Base-by-base conservation (phyloP, 2,329 filamentous ascomycete species). In the Pyrenophora tritici-repentis region DNA sequence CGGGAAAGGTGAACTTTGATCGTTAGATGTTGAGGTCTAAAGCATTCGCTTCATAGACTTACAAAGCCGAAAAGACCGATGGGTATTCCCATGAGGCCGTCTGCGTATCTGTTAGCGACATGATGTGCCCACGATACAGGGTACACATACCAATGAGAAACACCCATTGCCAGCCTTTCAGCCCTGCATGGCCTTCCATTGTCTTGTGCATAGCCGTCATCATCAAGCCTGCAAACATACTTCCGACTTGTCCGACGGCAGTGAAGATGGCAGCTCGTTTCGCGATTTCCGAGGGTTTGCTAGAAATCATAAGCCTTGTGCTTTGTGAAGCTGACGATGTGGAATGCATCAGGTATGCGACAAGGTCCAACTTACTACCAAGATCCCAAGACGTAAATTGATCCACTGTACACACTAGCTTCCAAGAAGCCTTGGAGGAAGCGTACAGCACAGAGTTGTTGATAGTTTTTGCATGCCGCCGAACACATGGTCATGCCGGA, bases 211-310 rank as follows among this genome's bases (percentile, higher is more conserved):
- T 64, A 4, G 63, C 62, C 20, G 61, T 61, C 63, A 64, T 65
- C 63, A 66, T 65, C 6, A 60, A 39, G 13, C 64, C 64, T 2
- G 64, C 61, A 47, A 65, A 66, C 64, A 67, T 67, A 20, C 58
- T 67, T 6, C 64, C 64, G 0, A 53, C 44, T 22, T 63, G 61
- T 7, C 62, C 64, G 17, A 59, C 39, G 2, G 59, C 61, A 18
- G 61, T 66, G 26, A 67, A 66, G 22, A 67, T 65, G 8, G 64
- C 61, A 1, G 57, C 59, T 17, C 64, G 42, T 29, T 66, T 67
- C 13, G 62, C 64, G 14, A 67, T 65, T 14, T 67, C 64, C 2
- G 45, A 51, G 3, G 59, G 51, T 16, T 63, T 67, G 33, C 63
- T 66, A 20, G 22, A 26, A 2, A 40, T 13, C 32, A 6, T 51